Evolutionary conservation across 352 stramenopile genomes (phyloP).

Genomic region (Thalassiosira mediterranea): DNA sequence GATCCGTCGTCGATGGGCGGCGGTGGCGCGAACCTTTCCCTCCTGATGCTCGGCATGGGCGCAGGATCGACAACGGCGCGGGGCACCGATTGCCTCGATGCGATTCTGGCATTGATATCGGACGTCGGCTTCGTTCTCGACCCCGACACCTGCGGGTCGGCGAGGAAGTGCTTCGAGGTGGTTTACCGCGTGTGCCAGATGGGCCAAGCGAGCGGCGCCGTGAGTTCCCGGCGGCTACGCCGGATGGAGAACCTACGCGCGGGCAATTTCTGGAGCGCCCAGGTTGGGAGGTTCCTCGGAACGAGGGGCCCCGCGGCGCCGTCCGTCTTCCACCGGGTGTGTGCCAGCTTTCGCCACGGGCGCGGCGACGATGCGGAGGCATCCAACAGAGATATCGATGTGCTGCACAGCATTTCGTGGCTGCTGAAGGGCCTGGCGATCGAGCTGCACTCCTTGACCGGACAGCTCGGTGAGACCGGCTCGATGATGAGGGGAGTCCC

Average conservation of each 20-base stretch:
- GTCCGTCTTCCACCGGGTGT: conserved; percentile 57
- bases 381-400: conserved; percentile 50
- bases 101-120: conserved; percentile 62
- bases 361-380: conserved; percentile 23
- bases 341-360: conserved; percentile 27
- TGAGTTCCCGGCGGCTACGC: conserved; percentile 8
- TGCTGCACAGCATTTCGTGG: conserved; percentile 73
- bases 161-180: conserved; percentile 69
- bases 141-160: conserved; percentile 40
- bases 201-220: background rate
- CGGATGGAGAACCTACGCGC: conserved; percentile 53
- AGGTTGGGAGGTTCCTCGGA: conserved; percentile 53
- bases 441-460: conserved; percentile 65
- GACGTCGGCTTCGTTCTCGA: conserved; percentile 46
- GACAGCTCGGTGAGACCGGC: conserved; percentile 10
- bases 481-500: too few species aligned
- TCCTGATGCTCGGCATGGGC: conserved; percentile 40
- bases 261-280: conserved; percentile 61
- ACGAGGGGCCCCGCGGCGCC: conserved; percentile 21
- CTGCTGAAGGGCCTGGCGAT: conserved; percentile 70
- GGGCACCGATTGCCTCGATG: conserved; percentile 52
- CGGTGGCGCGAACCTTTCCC: conserved; percentile 30
- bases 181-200: conserved; percentile 61
- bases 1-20: conserved; percentile 2
- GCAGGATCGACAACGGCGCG: conserved; percentile 18